Evolutionary conservation across 768 basidiomycete species (phyloP).

Genomic region (Boletus vinaceobasis): DNA sequence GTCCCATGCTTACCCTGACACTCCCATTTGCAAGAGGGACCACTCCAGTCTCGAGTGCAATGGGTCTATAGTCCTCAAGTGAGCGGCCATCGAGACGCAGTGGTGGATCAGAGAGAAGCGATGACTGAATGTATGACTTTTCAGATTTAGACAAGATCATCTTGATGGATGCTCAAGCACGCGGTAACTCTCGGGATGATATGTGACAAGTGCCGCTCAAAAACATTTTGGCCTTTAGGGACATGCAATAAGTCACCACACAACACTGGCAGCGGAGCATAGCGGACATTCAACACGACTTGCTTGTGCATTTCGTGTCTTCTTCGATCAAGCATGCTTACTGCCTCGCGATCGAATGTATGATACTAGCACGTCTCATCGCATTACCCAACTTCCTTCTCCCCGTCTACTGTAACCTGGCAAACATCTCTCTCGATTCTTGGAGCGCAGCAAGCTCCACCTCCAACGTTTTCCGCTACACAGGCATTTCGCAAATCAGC

Average conservation of each 20-base stretch:
- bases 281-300: no score
- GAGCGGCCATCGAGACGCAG: constrained; percentile 76
- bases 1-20: constrained; percentile 67
- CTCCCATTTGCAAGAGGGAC: constrained; percentile 84
- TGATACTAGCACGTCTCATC: background rate
- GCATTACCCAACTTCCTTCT: background rate
- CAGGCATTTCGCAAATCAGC: background rate
- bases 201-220: no score
- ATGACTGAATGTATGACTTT: constrained; percentile 68
- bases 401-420: constrained; percentile 48
- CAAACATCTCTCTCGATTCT: constrained; percentile 73
- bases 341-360: background rate
- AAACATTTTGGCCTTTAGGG: no score
- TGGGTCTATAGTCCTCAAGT: constrained; percentile 52
- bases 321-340: background rate
- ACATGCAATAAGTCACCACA: no score
- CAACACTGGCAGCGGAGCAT: no score
- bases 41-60: constrained; percentile 74
- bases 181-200: no score
- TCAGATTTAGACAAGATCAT: constrained; percentile 68
- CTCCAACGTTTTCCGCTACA: constrained; percentile 45
- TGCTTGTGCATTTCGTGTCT: no score
- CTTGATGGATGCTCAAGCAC: background rate
- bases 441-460: constrained; percentile 76
- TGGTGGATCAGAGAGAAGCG: constrained; percentile 55